Percentiles rank a stretch among this genome's conserved stretches.
phyloP scores from a whole-genome alignment of 495 filamentous ascomycete species.

The Penicillium steckii region DNA sequence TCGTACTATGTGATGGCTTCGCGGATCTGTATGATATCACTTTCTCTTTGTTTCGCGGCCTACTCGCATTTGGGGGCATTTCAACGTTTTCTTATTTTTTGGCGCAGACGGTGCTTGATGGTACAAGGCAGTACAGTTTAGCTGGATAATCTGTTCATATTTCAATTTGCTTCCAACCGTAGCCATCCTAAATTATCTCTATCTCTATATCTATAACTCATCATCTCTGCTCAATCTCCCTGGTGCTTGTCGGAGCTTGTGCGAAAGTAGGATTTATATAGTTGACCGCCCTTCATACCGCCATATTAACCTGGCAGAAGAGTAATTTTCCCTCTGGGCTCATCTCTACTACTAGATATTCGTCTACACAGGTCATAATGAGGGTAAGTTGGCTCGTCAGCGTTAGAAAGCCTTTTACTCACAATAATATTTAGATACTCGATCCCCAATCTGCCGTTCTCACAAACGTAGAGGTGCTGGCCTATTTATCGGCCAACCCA shows the following conservation, averaged over 20 bases:
- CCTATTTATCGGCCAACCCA: conserved; percentile 52
- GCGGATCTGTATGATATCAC: conserved; percentile 51
- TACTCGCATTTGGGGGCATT: conserved; percentile 46
- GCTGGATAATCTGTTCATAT: conserved; percentile 36
- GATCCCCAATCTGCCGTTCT: conserved; percentile 61
- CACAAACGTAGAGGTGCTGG: conserved; percentile 64
- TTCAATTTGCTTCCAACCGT: conserved; percentile 10
- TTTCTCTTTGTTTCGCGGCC: conserved; percentile 33
- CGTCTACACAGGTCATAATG: conserved; percentile 21
- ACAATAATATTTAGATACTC: conserved; percentile 45
- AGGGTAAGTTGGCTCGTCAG: conserved; percentile 18
- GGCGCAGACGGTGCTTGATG: conserved; percentile 34
- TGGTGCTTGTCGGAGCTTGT: not conserved
- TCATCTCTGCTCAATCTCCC: no score
- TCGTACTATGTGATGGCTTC: conserved; percentile 31
- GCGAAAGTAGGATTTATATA: not conserved
- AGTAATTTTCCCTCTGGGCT: conserved; percentile 22
- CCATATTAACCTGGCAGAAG: conserved; percentile 21
- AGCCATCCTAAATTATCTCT: no score
- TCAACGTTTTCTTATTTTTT: conserved; percentile 27
- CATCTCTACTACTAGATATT: not conserved
- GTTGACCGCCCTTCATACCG: conserved; percentile 11
- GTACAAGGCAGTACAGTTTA: conserved; percentile 36
- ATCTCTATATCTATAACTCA: no score
- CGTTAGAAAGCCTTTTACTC: not conserved